phyloP scores from a whole-genome alignment of 1,284 basidiomycete genomes.

The Sanghuangporus weigelae region DNA sequence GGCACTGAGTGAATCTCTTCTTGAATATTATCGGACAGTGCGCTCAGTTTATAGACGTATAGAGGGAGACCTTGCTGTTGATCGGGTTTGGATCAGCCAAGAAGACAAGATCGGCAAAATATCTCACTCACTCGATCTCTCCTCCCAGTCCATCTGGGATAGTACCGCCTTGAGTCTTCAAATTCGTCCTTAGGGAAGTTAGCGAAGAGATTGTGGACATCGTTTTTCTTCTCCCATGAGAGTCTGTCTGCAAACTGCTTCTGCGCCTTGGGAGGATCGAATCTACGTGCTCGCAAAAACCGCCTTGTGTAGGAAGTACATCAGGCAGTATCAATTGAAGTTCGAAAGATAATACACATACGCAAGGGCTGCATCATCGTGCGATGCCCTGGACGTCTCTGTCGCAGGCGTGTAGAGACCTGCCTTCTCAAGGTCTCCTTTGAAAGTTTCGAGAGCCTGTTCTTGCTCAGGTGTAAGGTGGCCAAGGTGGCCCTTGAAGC shows the following conservation, averaged over 20 bases:
- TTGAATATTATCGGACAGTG: conserved; percentile 45
- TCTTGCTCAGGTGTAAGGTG: conserved; percentile 46
- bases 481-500: conserved; percentile 46
- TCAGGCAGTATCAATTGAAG: neutral
- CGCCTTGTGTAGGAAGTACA: conserved; percentile 39
- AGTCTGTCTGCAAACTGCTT: conserved; percentile 63
- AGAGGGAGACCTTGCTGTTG: conserved; percentile 62
- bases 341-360: conserved; percentile 31
- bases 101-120: conserved; percentile 1
- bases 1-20: conserved; percentile 54
- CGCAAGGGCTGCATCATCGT: conserved; percentile 65
- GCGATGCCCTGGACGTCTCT: conserved; percentile 37
- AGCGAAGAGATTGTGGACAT: conserved; percentile 57
- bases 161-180: conserved; percentile 53
- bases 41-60: conserved; percentile 65
- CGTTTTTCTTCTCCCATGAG: conserved; percentile 57
- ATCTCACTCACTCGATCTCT: conserved; percentile 53
- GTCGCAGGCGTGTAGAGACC: conserved; percentile 44
- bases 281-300: conserved; percentile 69
- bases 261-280: conserved; percentile 55
- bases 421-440: conserved; percentile 39
- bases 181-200: conserved; percentile 56
- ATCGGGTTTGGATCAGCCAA: conserved; percentile 4
- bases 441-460: conserved; percentile 46
- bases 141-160: conserved; percentile 75